phyloP scores from a whole-genome alignment of 2,329 filamentous ascomycete genomes.

The Diatrype stigma region DNA sequence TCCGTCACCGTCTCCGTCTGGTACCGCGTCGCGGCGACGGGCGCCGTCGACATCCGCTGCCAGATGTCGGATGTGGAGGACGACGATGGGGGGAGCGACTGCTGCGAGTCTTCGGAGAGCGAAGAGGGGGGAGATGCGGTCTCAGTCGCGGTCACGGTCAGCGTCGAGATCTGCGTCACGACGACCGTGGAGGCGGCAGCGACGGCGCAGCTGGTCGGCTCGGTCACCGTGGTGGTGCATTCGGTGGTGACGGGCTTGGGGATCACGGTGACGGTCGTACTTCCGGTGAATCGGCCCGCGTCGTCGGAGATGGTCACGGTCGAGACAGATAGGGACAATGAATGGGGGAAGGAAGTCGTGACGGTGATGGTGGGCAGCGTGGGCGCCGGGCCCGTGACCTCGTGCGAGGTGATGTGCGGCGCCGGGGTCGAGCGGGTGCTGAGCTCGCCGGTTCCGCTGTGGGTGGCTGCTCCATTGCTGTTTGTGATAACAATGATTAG shows the following conservation, averaged over 20 bases:
- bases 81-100: too few relatives aligned
- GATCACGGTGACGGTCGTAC: slow-evolving; percentile 12
- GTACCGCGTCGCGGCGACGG: too few relatives aligned
- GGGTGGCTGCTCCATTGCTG: too few relatives aligned
- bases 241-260: slow-evolving; percentile 7
- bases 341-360: slow-evolving; percentile 5
- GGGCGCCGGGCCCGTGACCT: not conserved
- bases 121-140: not conserved
- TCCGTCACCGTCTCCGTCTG: slow-evolving; percentile 2
- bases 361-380: slow-evolving; percentile 2
- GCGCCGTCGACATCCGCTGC: too few relatives aligned
- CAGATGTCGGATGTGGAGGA: too few relatives aligned
- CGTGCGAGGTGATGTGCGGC: not conserved
- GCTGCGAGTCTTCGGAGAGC: too few relatives aligned
- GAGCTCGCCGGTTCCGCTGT: not conserved
- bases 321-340: not conserved
- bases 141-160: not conserved
- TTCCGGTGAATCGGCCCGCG: slow-evolving; percentile 2
- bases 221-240: slow-evolving; percentile 3
- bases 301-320: not conserved
- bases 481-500: slow-evolving; percentile 1
- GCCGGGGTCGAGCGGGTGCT: not conserved
- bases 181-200: not conserved
- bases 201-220: not conserved
- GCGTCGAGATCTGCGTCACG: not conserved